phyloP scores from a whole-genome alignment of 192 early-diverging fungal species.

The Obelidium mucronatum region DNA sequence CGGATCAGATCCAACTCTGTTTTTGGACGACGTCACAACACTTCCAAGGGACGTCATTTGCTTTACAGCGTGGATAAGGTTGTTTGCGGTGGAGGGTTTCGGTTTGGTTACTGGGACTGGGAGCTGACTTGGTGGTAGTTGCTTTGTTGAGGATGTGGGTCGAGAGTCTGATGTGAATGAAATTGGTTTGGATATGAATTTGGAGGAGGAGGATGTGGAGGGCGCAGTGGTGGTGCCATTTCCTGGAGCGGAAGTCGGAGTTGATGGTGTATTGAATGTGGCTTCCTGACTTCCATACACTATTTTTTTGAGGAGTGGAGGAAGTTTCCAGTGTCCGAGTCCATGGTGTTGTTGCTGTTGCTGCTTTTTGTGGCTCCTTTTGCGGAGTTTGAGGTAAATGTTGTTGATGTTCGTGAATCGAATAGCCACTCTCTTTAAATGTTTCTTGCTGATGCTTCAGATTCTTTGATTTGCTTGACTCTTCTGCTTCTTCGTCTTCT shows the following conservation, averaged over 20 bases:
- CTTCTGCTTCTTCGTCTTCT: conserved; percentile 14
- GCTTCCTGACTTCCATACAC: conserved; percentile 7
- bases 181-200: neutral
- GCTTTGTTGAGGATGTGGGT: neutral
- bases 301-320: conserved; percentile 25
- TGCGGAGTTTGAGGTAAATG: too few relatives aligned
- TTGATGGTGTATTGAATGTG: neutral
- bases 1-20: conserved; percentile 14
- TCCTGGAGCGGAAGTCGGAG: neutral
- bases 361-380: neutral
- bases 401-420: too few relatives aligned
- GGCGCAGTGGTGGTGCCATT: neutral
- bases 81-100: conserved; percentile 23
- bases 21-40: conserved; percentile 1
- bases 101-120: neutral
- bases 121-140: neutral
- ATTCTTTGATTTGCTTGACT: too few relatives aligned
- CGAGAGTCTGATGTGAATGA: neutral
- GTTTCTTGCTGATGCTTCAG: too few relatives aligned
- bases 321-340: conserved; percentile 18
- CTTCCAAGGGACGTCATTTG: conserved; percentile 6
- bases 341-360: neutral
- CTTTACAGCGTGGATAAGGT: conserved; percentile 19
- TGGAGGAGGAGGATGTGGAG: neutral
- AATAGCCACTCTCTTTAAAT: too few relatives aligned